Evolutionary conservation across 116 monocot genomes (phyloP), one percentile per base, ranked within the genome.

Genomic region (Posidonia oceanica): DNA sequence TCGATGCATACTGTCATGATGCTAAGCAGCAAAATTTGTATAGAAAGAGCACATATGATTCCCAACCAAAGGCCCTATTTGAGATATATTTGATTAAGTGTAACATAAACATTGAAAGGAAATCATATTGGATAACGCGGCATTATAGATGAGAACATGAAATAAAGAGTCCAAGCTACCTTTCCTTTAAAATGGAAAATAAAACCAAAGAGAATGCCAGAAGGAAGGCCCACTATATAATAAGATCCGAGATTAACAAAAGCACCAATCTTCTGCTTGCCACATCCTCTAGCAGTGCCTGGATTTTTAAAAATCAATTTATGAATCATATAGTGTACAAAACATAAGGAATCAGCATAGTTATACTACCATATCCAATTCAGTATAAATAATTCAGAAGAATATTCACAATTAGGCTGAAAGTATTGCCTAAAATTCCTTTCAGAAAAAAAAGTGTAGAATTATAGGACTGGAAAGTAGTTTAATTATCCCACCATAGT

Each of bases 41-140:
- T 74, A 5, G 62, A 5, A 39, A 79, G 65, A 29, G 78, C 88
- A 72, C 80, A 85, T 54, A 77, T 74, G 52, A 88, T 78, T 76
- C 88, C 88, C 68, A 88, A 21, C 85, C 85, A 83, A 63, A 89
- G 83, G 11, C 85, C 88, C 85, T 88, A 72, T 29, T 39, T 38
- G 20, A 36, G 39, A 41, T 18, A 36, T 52, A 38, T 11, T 0
- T 15, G 41, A 12, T 10, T 62, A 52, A 14, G 3, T 17, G 41
- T 1, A n/a, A 14, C 8, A 48, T 7, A 12, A 48, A 29, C 1
- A n/a, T n/a, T n/a, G n/a, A n/a, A n/a, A n/a, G n/a, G n/a, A n/a
- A n/a, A n/a, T n/a, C n/a, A n/a, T n/a, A n/a, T n/a, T n/a, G n/a
- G n/a, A n/a, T n/a, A n/a, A n/a, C n/a, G n/a, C n/a, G n/a, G n/a